phyloP scores from a whole-genome alignment of 768 basidiomycete species.

The Lactifluus volemus region DNA sequence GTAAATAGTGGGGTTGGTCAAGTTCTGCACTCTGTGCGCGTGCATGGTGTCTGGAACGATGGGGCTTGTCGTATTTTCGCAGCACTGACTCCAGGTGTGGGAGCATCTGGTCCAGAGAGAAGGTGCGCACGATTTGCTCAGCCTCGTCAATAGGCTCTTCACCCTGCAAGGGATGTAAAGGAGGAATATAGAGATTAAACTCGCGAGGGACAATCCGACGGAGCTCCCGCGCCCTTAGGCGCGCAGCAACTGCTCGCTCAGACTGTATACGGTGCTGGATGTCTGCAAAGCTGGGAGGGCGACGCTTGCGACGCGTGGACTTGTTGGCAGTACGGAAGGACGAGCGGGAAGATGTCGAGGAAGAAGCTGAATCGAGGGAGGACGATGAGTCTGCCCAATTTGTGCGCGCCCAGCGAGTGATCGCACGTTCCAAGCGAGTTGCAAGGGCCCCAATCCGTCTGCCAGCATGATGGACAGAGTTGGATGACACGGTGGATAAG shows the following conservation, averaged over 20 bases:
- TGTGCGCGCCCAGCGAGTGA: conserved; percentile 60
- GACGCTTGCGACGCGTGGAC: conserved; percentile 33
- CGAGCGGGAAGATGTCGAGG: conserved; percentile 31
- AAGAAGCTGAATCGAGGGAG: conserved; percentile 33
- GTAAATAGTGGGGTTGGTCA: not conserved
- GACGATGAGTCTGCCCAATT: conserved; percentile 32
- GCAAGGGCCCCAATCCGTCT: conserved; percentile 32
- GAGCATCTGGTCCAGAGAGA: conserved; percentile 16
- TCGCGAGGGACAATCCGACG: conserved; percentile 50
- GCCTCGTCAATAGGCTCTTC: conserved; percentile 1
- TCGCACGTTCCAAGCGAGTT: conserved; percentile 60
- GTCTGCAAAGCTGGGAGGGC: conserved; percentile 42
- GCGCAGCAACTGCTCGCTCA: conserved; percentile 52
- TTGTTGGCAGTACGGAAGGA: conserved; percentile 34
- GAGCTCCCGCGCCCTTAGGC: conserved; percentile 54
- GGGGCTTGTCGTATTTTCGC: conserved; percentile 16
- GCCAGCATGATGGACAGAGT: conserved; percentile 26
- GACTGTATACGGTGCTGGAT: conserved; percentile 42
- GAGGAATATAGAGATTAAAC: conserved; percentile 60
- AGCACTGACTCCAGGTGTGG: conserved; percentile 16
- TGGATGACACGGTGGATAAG: conserved; percentile 32
- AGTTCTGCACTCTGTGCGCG: not conserved
- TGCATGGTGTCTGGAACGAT: conserved; percentile 14
- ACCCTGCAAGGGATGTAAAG: conserved; percentile 20
- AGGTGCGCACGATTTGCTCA: conserved; percentile 17